phyloP scores from a whole-genome alignment of 2,329 filamentous ascomycete species.

The Diaporthe citri region DNA sequence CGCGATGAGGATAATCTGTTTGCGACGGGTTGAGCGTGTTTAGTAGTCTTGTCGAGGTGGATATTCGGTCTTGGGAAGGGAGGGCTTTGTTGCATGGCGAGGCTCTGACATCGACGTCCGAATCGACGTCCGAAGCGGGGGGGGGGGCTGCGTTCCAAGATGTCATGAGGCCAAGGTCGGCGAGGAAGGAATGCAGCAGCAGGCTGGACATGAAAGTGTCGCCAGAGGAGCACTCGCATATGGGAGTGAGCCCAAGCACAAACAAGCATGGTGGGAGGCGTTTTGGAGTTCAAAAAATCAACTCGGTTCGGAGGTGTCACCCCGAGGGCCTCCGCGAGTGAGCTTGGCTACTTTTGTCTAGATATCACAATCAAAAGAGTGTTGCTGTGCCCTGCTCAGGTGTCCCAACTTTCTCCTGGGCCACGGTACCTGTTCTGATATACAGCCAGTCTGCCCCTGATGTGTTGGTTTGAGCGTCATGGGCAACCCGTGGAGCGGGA shows the following conservation, averaged over 20 bases:
- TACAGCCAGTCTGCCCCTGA: background rate
- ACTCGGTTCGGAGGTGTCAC: background rate
- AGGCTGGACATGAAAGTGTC: background rate
- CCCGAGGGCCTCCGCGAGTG: background rate
- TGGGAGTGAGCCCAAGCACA: background rate
- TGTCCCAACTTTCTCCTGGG: background rate
- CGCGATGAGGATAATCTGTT: slow-evolving; percentile 82
- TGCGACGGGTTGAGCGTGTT: slow-evolving; percentile 59
- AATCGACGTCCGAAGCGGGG: background rate
- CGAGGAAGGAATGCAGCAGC: background rate
- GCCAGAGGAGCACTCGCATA: background rate
- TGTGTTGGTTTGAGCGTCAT: background rate
- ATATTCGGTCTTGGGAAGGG: background rate
- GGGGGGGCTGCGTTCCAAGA: background rate
- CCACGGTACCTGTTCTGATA: no score
- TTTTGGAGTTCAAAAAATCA: slow-evolving; percentile 40
- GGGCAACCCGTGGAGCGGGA: background rate
- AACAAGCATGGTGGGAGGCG: slow-evolving; percentile 43
- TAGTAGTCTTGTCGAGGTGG: background rate
- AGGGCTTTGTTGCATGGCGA: background rate
- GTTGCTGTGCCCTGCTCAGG: background rate
- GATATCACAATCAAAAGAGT: slow-evolving; percentile 27
- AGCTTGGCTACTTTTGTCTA: slow-evolving; percentile 24
- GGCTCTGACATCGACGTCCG: background rate
- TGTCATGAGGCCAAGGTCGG: background rate